phyloP scores from a whole-genome alignment of 768 basidiomycete genomes.

The Pleurotus cornucopiae region DNA sequence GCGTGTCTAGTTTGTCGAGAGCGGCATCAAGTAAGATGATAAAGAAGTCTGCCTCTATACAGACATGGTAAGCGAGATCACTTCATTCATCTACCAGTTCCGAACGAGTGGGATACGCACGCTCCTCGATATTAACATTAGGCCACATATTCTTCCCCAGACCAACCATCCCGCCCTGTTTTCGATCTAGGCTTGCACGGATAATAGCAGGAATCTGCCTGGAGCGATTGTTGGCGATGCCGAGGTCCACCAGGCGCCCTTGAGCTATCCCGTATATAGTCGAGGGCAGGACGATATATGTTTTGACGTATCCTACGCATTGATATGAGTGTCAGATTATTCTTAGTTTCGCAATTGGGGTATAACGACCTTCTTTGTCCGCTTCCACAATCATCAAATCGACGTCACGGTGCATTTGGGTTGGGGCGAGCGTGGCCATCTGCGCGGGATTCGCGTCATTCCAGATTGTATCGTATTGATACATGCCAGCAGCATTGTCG shows the following conservation, averaged over 20 bases:
- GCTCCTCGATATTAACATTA: slow-evolving; percentile 51
- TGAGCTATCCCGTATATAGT: slow-evolving; percentile 50
- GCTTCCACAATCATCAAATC: slow-evolving; percentile 45
- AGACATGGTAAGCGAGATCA: background rate
- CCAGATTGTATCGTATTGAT: slow-evolving; percentile 34
- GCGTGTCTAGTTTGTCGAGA: slow-evolving; percentile 22
- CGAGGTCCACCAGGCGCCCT: slow-evolving; percentile 44
- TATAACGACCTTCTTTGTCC: slow-evolving; percentile 38
- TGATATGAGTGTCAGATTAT: background rate
- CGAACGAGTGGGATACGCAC: slow-evolving; percentile 20
- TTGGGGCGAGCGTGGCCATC: slow-evolving; percentile 39
- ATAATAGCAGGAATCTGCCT: slow-evolving; percentile 46
- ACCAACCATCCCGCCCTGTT: slow-evolving; percentile 47
- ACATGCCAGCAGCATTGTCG: slow-evolving; percentile 40
- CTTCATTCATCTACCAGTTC: background rate
- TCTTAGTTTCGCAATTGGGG: background rate
- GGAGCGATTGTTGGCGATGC: slow-evolving; percentile 44
- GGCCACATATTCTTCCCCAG: slow-evolving; percentile 51
- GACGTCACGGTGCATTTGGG: slow-evolving; percentile 44
- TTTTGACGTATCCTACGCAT: slow-evolving; percentile 38
- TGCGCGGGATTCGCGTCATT: slow-evolving; percentile 42
- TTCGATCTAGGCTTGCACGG: slow-evolving; percentile 32
- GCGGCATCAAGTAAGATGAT: slow-evolving; percentile 36
- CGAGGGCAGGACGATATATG: slow-evolving; percentile 50
- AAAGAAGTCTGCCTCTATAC: slow-evolving; percentile 39